Conservation (phyloP, 768 basidiomycete genomes). For the Tricholoma matsutake region DNA sequence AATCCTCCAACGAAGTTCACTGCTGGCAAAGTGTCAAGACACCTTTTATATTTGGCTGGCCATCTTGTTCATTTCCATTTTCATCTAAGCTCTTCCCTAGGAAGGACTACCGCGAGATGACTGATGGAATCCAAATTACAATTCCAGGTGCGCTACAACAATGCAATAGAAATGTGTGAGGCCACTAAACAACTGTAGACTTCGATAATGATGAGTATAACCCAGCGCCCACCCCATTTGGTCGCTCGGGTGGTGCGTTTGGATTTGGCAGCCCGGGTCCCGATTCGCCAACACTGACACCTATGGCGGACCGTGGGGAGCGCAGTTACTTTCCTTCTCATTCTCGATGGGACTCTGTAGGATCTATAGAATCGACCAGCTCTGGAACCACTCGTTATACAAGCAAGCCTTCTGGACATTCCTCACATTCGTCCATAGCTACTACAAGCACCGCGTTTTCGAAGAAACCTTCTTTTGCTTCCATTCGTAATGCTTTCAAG, state of each 20-base stretch:
- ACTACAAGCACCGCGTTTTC: constrained; percentile 57
- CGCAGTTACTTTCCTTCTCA: constrained; percentile 65
- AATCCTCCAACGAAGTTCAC: constrained; percentile 2
- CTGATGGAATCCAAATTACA: constrained; percentile 58
- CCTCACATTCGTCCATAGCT: constrained; percentile 68
- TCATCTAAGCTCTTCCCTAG: neutral
- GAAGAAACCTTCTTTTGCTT: constrained; percentile 84
- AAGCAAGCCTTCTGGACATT: constrained; percentile 62
- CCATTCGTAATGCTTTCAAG: constrained; percentile 85
- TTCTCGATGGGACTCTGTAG: constrained; percentile 70
- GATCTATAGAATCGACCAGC: constrained; percentile 72
- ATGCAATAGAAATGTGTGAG: constrained; percentile 4
- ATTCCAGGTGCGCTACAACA: constrained; percentile 49
- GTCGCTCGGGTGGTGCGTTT: constrained; percentile 46
- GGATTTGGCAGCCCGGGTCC: constrained; percentile 49
- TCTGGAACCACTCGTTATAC: constrained; percentile 54
- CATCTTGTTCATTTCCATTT: constrained; percentile 7
- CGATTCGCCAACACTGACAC: constrained; percentile 68
- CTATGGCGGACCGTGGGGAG: constrained; percentile 49
- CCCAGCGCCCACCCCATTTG: constrained; percentile 66
- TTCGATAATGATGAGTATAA: constrained; percentile 75
- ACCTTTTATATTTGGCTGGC: constrained; percentile 15
- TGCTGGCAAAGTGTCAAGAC: constrained; percentile 12
- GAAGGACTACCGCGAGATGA: constrained; percentile 25
- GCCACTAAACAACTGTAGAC: constrained; percentile 40